These are phyloP conservation scores for Pseudopyricularia cyperi DNA, from an alignment of 2,329 filamentous ascomycete genomes.

Conservation along the genomic window DNA sequence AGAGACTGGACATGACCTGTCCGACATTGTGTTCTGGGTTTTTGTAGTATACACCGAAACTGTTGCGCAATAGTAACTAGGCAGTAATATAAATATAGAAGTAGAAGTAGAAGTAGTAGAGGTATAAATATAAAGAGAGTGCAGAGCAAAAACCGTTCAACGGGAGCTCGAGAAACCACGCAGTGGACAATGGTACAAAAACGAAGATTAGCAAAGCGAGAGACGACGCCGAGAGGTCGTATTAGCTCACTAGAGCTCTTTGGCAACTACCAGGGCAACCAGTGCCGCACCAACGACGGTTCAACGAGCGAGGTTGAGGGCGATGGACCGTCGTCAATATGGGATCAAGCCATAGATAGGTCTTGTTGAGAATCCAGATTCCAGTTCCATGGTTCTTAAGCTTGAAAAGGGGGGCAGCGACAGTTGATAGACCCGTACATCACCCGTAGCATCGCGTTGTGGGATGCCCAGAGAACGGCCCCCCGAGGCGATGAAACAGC, in stretches of 20 bases:
- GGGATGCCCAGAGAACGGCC: neutral
- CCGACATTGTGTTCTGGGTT: conserved; percentile 7
- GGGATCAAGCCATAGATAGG: neutral
- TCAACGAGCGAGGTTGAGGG: too few species aligned
- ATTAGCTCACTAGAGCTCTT: neutral
- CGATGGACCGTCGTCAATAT: neutral
- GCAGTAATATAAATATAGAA: neutral
- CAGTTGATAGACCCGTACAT: too few species aligned
- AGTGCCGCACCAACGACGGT: neutral
- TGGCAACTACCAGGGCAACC: neutral
- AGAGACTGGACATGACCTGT: conserved; percentile 16
- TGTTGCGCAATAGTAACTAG: neutral
- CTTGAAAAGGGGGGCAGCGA: too few species aligned
- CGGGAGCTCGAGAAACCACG: too few species aligned
- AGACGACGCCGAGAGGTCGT: neutral
- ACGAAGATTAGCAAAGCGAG: neutral
- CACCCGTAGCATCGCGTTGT: neutral
- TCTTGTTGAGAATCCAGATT: too few species aligned
- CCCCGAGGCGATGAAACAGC: neutral
- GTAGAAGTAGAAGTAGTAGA: too few species aligned
- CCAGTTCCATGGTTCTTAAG: too few species aligned
- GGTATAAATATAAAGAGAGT: too few species aligned
- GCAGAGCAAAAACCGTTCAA: too few species aligned
- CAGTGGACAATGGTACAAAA: neutral
- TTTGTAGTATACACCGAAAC: too few species aligned